phyloP scores from a whole-genome alignment of 2,329 filamentous ascomycete genomes.

The Huntiella decipiens region DNA sequence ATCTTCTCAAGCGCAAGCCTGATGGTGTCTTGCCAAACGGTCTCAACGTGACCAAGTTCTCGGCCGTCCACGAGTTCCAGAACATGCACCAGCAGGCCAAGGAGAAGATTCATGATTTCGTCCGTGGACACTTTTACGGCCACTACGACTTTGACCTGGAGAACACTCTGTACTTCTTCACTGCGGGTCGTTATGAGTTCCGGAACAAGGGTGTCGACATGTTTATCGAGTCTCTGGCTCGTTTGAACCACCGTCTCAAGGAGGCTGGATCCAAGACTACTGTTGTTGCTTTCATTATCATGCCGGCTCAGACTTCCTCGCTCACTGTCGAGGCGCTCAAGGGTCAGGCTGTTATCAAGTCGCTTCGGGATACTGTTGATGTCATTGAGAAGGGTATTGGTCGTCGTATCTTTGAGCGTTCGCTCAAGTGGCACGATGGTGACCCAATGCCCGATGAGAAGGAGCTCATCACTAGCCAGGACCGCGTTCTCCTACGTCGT shows the following conservation, averaged over 20 bases:
- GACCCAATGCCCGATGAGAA: conserved; percentile 89
- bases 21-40: conserved; percentile 94
- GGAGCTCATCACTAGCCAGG: conserved; percentile 78
- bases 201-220: conserved; percentile 98
- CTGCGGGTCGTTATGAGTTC: conserved; percentile 90
- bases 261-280: conserved; percentile 69
- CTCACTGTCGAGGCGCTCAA: conserved; percentile 90
- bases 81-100: conserved; percentile 93
- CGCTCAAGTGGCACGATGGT: conserved; percentile 87
- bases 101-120: conserved; percentile 96
- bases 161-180: conserved; percentile 96
- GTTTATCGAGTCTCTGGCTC: conserved; percentile 94
- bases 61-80: conserved; percentile 95
- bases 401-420: conserved; percentile 84
- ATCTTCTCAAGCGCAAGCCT: conserved; percentile 90
- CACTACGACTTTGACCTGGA: conserved; percentile 95
- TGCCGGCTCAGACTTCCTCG: conserved; percentile 91
- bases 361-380: conserved; percentile 76
- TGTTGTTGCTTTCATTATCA: conserved; percentile 93
- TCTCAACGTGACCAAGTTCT: conserved; percentile 96
- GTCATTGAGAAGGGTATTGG: conserved; percentile 86
- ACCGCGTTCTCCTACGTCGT: conserved; percentile 79
- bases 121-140: conserved; percentile 93
- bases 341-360: conserved; percentile 94
- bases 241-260: conserved; percentile 88